Evolutionary conservation across 768 basidiomycete species (phyloP), one percentile per base, ranked within the genome.

Genomic region (Fomitopsis serialis): DNA sequence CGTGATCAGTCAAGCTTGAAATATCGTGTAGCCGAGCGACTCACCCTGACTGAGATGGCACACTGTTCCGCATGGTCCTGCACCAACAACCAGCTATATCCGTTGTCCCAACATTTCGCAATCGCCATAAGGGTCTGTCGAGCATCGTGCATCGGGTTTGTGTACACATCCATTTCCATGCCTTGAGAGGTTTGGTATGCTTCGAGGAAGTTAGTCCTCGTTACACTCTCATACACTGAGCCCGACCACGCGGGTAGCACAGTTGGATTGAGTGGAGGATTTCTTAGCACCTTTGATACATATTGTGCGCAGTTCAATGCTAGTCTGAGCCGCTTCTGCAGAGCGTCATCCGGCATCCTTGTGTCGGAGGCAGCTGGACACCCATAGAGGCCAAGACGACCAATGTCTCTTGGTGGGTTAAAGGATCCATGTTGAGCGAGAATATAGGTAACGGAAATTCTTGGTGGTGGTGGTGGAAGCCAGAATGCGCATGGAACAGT

Each of bases 41-140:
- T 7, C 32, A 59, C 61, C 36, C 61, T 32, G 13, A 62, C 42
- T 21, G 55, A 54, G 22, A 58, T 57, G 0, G 57, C 53, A 15
- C 34, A 52, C 27, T 43, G 29, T 11, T 42, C n/a, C 3, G 35
- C 54, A 2, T 45, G 50, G 42, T 61, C 59, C 36, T 61, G 54
- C 17, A 61, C 19, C n/a, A 55, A 27, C 17, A 50, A 49, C 37
- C 44, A 45, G 3, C n/a, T 53, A 2, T 2, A 10, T 6, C 60
- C 60, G 17, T 25, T n/a, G 19, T 61, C 54, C 42, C 53, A 51
- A 19, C 13, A 35, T 29, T 50, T 24, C 35, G 46, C 48, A 22
- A 61, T 21, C 13, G n/a, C 24, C 50, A 54, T 54, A 1, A 61
- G 13, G 10, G 57, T 58, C 50, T 61, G 57, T 4, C 60, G 35